These are phyloP conservation scores for Phytophthora tentaculata DNA, from an alignment of 352 stramenopile genomes.

Conservation along the genomic window DNA sequence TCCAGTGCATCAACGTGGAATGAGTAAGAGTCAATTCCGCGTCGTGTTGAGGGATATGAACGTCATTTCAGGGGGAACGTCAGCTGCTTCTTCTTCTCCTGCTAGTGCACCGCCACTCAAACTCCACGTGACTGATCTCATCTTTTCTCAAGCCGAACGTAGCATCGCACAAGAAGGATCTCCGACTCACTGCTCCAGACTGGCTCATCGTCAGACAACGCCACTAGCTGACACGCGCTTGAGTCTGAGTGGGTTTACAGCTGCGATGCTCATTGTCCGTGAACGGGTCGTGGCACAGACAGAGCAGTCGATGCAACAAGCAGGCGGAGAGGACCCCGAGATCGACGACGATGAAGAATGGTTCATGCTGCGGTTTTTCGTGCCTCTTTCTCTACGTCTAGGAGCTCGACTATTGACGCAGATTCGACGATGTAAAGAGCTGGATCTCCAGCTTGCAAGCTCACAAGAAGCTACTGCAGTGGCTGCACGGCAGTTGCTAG, in stretches of 20 bases:
- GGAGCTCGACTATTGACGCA: constrained; percentile 51
- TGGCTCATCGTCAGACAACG: constrained; percentile 38
- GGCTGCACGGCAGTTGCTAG: constrained; percentile 35
- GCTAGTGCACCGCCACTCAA: constrained; percentile 44
- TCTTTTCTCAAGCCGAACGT: constrained; percentile 60
- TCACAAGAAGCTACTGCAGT: constrained; percentile 27
- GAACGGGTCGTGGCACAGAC: constrained; percentile 54
- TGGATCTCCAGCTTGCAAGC: constrained; percentile 42
- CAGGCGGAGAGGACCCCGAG: constrained; percentile 31
- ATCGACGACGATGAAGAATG: constrained; percentile 74
- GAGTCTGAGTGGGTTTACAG: constrained; percentile 49
- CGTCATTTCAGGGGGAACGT: constrained; percentile 39
- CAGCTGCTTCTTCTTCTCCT: constrained; percentile 14
- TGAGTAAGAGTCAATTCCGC: constrained; percentile 77
- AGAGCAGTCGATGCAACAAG: constrained; percentile 44
- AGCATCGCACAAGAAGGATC: constrained; percentile 43
- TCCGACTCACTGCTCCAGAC: constrained; percentile 27
- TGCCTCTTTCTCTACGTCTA: constrained; percentile 55
- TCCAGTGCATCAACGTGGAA: constrained; percentile 45
- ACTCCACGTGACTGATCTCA: constrained; percentile 67
- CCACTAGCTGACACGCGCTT: constrained; percentile 36
- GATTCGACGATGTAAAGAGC: constrained; percentile 62
- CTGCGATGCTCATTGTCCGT: constrained; percentile 64
- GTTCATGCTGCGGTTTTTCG: constrained; percentile 64
- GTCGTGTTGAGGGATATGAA: constrained; percentile 57